Evolutionary conservation across 176 grass and related monocot species (phyloP).

Genomic region (Canna indica): DNA sequence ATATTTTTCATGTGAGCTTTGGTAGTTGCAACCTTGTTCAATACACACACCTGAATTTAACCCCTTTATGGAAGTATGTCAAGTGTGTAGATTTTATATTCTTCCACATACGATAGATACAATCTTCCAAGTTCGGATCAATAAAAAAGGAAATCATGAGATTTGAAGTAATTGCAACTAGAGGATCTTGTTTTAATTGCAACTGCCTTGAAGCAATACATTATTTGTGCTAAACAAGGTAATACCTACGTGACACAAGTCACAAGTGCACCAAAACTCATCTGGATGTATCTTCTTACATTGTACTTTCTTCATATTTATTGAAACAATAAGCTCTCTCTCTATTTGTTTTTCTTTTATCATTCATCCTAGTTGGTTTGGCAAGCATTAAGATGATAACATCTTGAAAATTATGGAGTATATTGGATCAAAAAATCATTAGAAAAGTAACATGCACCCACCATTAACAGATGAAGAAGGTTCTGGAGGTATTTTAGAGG

Average conservation of each 20-base stretch:
- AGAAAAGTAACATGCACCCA: constrained; percentile 10
- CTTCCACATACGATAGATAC: too few species aligned
- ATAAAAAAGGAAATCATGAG: neutral
- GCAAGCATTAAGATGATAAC: neutral
- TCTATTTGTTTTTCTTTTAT: neutral
- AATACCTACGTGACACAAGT: neutral
- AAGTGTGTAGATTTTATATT: too few species aligned
- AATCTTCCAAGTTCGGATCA: neutral
- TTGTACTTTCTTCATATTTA: neutral
- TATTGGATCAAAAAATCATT: neutral
- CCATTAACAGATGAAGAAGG: constrained; percentile 22
- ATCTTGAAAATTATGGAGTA: neutral
- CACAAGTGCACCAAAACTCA: neutral
- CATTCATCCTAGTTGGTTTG: neutral
- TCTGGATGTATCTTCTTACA: neutral
- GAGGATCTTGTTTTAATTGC: neutral
- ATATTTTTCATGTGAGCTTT: neutral
- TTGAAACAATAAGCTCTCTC: neutral
- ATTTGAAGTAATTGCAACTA: neutral
- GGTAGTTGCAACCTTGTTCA: neutral
- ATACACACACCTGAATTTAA: neutral
- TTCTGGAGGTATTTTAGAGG: constrained; percentile 54
- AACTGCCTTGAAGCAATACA: neutral
- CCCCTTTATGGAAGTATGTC: neutral
- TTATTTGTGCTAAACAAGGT: neutral